These are phyloP conservation scores for Aspergillus sp. DNA, from an alignment of 2,329 filamentous ascomycete genomes.

Conservation along the genomic window DNA sequence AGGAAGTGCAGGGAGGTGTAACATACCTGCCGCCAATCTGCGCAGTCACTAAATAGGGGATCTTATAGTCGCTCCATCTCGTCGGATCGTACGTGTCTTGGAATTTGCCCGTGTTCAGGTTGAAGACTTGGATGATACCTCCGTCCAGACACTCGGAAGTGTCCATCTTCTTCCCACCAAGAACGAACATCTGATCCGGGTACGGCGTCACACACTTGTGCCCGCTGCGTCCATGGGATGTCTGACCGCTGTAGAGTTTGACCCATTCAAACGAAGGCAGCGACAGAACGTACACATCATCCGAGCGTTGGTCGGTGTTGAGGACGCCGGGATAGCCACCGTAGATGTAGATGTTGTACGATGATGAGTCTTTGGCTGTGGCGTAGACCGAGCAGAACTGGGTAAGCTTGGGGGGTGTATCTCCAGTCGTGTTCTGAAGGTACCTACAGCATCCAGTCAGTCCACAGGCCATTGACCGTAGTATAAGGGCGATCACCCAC, in stretches of 20 bases:
- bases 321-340: slow-evolving; percentile 44
- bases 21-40: slow-evolving; percentile 10
- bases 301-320: slow-evolving; percentile 29
- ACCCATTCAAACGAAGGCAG: slow-evolving; percentile 49
- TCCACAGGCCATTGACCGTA: too few relatives aligned
- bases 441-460: slow-evolving; percentile 30
- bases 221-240: slow-evolving; percentile 19
- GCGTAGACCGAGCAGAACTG: slow-evolving; percentile 44
- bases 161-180: slow-evolving; percentile 27
- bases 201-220: slow-evolving; percentile 40
- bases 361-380: slow-evolving; percentile 36
- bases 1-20: too few relatives aligned
- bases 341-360: slow-evolving; percentile 52
- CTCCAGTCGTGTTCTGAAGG: slow-evolving; percentile 41
- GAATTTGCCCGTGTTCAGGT: slow-evolving; percentile 12
- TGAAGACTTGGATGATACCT: slow-evolving; percentile 10
- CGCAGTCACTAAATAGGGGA: slow-evolving; percentile 7
- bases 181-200: slow-evolving; percentile 49
- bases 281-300: slow-evolving; percentile 48
- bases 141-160: neutral
- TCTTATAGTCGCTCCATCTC: slow-evolving; percentile 10
- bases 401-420: slow-evolving; percentile 33
- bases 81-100: slow-evolving; percentile 11
- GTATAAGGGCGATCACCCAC: slow-evolving; percentile 12
- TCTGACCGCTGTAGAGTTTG: slow-evolving; percentile 30